Percentiles rank a stretch among this genome's conserved stretches.
Conservation (phyloP, 108 stramenopile species). For the Fragilariopsis cylindrus region DNA sequence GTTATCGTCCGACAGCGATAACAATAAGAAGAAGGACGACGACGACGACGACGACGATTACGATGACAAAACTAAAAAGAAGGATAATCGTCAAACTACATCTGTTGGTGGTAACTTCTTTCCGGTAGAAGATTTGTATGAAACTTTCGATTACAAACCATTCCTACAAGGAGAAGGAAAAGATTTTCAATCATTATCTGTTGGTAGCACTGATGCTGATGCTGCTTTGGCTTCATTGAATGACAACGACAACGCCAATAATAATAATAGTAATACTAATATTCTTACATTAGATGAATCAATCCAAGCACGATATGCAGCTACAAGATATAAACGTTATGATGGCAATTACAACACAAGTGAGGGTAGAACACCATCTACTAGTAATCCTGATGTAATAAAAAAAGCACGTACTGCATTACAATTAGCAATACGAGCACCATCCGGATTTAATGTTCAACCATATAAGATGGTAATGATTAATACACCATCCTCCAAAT, state of each 20-base stretch:
- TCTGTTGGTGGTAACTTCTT: too few relatives aligned
- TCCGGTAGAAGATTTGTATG: too few relatives aligned
- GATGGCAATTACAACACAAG: constrained; percentile 27
- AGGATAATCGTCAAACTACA: too few relatives aligned
- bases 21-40: too few relatives aligned
- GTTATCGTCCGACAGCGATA: too few relatives aligned
- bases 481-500: constrained; percentile 53
- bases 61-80: too few relatives aligned
- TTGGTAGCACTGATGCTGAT: background rate
- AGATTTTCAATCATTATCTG: too few relatives aligned
- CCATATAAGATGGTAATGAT: constrained; percentile 87
- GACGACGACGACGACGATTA: too few relatives aligned
- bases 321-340: constrained; percentile 29
- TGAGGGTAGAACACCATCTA: constrained; percentile 37
- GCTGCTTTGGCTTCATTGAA: background rate
- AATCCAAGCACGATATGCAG: constrained; percentile 29
- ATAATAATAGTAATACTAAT: background rate
- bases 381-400: constrained; percentile 49
- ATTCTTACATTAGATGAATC: constrained; percentile 20
- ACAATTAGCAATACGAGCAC: constrained; percentile 62
- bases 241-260: background rate
- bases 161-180: too few relatives aligned
- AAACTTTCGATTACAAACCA: too few relatives aligned
- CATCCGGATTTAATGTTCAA: constrained; percentile 90
- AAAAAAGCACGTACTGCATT: constrained; percentile 47